phyloP scores from a whole-genome alignment of 805 yeast genomes.

The Yarrowia sp. region DNA sequence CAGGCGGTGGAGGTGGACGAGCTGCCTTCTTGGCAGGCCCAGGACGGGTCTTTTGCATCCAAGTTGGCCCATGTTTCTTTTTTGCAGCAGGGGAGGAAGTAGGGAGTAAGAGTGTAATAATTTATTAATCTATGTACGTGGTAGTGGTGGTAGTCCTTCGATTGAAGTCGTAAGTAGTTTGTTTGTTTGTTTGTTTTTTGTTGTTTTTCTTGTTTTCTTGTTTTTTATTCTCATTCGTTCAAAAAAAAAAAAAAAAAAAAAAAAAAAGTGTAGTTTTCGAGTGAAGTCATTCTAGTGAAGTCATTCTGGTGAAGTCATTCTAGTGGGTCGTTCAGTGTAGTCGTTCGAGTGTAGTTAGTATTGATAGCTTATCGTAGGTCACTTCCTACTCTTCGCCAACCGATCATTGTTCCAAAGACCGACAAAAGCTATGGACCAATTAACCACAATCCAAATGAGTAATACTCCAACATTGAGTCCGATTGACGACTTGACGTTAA shows the following conservation, averaged over 20 bases:
- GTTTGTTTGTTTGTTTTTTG: no score
- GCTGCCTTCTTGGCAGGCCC: constrained; percentile 18
- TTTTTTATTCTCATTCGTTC: no score
- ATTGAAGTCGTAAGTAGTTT: no score
- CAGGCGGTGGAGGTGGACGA: neutral
- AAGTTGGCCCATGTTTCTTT: constrained; percentile 14
- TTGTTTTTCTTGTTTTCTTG: no score
- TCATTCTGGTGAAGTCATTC: no score
- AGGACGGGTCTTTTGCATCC: constrained; percentile 19
- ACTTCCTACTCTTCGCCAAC: neutral
- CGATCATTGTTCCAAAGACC: constrained; percentile 3
- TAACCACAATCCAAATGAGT: constrained; percentile 57
- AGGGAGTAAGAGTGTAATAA: neutral
- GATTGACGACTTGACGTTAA: constrained; percentile 53
- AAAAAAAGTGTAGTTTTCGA: no score
- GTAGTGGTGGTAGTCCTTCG: no score
- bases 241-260: no score
- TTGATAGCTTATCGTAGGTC: no score
- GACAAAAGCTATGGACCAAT: constrained; percentile 29
- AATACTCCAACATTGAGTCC: constrained; percentile 62
- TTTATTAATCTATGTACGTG: constrained; percentile 7
- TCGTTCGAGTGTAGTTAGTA: no score
- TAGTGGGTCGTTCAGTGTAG: no score
- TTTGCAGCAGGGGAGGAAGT: constrained; percentile 9
- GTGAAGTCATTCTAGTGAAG: no score